These are phyloP conservation scores for Perkinsus olseni DNA, from an alignment of 169 alveolate genomes.

Conservation along the genomic window DNA sequence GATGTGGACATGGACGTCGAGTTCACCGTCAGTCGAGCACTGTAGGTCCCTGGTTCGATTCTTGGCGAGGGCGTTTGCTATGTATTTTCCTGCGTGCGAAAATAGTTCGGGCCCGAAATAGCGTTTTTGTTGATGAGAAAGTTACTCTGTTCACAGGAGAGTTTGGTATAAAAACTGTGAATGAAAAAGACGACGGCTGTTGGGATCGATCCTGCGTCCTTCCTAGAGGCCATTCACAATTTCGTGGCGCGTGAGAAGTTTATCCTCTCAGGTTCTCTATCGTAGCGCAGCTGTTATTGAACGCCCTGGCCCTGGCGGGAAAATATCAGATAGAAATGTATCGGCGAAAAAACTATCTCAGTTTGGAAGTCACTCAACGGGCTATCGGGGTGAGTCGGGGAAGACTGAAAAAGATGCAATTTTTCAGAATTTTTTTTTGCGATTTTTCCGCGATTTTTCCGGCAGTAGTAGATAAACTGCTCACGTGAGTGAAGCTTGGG, in stretches of 20 bases:
- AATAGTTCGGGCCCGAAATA: background rate
- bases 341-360: background rate
- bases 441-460: too few species aligned
- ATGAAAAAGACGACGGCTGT: too few species aligned
- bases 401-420: background rate
- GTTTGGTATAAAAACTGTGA: too few species aligned
- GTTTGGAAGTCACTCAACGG: background rate
- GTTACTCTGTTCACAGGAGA: background rate
- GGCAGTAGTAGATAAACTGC: too few species aligned
- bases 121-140: background rate
- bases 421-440: too few species aligned
- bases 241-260: background rate
- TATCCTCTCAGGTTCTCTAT: background rate
- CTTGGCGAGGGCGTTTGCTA: background rate
- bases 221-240: background rate
- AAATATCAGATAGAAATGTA: background rate
- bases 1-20: background rate
- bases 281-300: background rate
- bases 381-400: background rate
- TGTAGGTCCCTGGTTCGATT: background rate
- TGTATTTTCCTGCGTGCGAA: background rate
- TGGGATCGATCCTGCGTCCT: background rate
- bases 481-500: too few species aligned
- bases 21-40: background rate
- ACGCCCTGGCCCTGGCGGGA: background rate